Percentiles rank a stretch among this genome's conserved stretches.
phyloP scores from a whole-genome alignment of 257 asterid genomes.

The Solanum acaule region DNA sequence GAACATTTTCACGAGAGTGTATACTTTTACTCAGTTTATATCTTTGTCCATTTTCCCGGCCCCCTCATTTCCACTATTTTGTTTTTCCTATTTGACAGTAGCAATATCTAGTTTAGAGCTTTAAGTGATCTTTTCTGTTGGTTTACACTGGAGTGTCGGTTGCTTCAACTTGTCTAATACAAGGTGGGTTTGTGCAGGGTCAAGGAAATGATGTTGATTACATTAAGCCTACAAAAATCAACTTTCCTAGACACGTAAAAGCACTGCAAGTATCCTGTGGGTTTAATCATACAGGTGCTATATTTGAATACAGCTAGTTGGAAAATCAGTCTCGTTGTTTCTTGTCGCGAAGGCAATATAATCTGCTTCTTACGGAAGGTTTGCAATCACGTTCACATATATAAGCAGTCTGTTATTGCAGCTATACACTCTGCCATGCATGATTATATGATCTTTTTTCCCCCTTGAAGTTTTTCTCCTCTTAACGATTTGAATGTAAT shows the following conservation, averaged over 20 bases:
- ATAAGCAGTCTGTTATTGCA: background rate
- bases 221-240: constrained; percentile 45
- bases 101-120: background rate
- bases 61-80: background rate
- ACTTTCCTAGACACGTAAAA: constrained; percentile 28
- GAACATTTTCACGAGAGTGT: background rate
- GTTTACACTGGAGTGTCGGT: background rate
- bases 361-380: background rate
- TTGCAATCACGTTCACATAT: background rate
- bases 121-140: background rate
- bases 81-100: background rate
- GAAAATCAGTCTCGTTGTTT: background rate
- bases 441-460: background rate
- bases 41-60: background rate
- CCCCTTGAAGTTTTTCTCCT: background rate
- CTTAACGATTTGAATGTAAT: background rate
- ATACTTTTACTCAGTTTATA: background rate
- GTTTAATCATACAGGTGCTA: constrained; percentile 81
- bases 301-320: constrained; percentile 31
- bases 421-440: background rate
- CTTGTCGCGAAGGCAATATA: background rate
- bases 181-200: constrained; percentile 35
- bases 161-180: background rate
- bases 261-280: constrained; percentile 79
- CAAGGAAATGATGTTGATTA: constrained; percentile 76